phyloP scores from a whole-genome alignment of 352 stramenopile species.

The Globisporangium polare region DNA sequence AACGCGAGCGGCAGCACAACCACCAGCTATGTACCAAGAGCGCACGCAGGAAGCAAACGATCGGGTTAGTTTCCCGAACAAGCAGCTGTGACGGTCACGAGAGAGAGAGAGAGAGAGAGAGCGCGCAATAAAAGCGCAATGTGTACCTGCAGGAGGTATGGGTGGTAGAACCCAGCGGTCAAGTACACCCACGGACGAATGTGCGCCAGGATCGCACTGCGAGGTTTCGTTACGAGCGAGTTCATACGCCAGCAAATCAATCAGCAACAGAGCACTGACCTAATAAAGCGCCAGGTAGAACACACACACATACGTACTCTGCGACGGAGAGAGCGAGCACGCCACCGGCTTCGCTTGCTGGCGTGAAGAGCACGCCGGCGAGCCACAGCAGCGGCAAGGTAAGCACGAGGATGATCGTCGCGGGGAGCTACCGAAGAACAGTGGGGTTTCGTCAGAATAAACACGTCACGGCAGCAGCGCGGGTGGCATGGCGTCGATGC shows the following conservation, averaged over 20 bases:
- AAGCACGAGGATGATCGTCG: constrained; percentile 60
- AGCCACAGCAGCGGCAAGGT: constrained; percentile 66
- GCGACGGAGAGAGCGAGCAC: constrained; percentile 75
- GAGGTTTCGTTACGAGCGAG: neutral
- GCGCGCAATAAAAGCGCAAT: too few relatives aligned
- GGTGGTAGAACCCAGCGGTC: constrained; percentile 84
- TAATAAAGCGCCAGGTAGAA: neutral
- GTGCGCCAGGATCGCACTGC: constrained; percentile 76
- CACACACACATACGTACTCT: constrained; percentile 39
- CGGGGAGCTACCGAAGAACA: constrained; percentile 45
- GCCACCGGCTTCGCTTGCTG: constrained; percentile 55
- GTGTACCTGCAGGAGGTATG: constrained; percentile 62
- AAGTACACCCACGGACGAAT: constrained; percentile 86
- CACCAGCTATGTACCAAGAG: constrained; percentile 36
- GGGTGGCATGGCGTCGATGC: neutral
- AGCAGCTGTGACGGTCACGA: neutral
- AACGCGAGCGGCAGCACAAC: constrained; percentile 64
- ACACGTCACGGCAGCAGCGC: neutral
- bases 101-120: neutral
- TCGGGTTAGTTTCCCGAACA: constrained; percentile 7
- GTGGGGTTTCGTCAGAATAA: neutral
- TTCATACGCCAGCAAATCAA: neutral
- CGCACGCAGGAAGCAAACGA: neutral
- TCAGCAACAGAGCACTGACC: neutral
- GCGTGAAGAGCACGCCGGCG: constrained; percentile 69